Evolutionary conservation across 106 monocot genomes (phyloP).

Genomic region (Hemerocallis citrina): DNA sequence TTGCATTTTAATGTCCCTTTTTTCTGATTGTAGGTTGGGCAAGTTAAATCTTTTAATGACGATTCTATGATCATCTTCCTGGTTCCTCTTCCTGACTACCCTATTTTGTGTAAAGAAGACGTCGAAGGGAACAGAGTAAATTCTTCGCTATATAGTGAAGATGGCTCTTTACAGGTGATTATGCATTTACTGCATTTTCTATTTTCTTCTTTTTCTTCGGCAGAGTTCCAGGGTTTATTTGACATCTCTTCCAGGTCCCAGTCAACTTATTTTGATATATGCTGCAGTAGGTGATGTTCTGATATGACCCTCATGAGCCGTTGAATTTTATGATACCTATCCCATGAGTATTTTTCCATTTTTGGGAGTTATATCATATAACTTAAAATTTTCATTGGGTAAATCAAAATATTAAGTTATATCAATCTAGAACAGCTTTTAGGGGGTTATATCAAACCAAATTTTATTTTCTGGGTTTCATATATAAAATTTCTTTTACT

Average conservation of each 20-base stretch:
- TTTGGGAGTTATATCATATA: too few relatives aligned
- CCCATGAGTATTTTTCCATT: too few relatives aligned
- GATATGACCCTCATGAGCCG: too few relatives aligned
- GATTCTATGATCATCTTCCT: conserved; percentile 38
- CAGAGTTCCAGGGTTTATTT: too few relatives aligned
- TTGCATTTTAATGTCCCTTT: background rate
- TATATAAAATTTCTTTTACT: too few relatives aligned
- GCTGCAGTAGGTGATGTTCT: background rate
- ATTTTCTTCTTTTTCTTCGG: too few relatives aligned
- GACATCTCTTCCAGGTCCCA: background rate
- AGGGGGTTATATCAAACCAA: too few relatives aligned
- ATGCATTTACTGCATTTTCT: background rate
- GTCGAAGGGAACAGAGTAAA: conserved; percentile 20
- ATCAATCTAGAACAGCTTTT: too few relatives aligned
- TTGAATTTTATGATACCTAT: too few relatives aligned
- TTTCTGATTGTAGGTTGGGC: conserved; percentile 58
- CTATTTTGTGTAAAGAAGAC: conserved; percentile 25
- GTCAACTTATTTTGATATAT: background rate
- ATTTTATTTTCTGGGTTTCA: too few relatives aligned
- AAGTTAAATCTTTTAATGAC: conserved; percentile 56
- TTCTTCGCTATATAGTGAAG: conserved; percentile 58
- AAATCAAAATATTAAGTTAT: too few relatives aligned
- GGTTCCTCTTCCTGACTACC: conserved; percentile 48
- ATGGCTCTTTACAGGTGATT: conserved; percentile 84
- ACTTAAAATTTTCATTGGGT: too few relatives aligned